Evolutionary conservation across 345 rosid genomes (phyloP).

Genomic region (Geranium rotundifolium): DNA sequence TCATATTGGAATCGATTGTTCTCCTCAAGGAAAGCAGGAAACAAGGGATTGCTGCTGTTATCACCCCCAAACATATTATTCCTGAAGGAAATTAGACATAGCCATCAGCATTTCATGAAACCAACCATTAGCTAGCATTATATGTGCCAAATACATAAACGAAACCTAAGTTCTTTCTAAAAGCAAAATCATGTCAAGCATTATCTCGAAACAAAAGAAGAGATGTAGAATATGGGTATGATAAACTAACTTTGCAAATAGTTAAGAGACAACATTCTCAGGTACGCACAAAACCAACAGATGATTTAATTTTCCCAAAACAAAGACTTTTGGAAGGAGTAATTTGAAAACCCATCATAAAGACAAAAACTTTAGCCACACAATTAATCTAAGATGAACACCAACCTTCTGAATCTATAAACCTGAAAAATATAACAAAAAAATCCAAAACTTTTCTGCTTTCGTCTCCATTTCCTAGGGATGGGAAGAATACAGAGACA

Average conservation of each 20-base stretch:
- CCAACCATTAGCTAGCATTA: not conserved
- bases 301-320: not conserved
- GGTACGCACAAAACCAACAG: not conserved
- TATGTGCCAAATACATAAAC: not conserved
- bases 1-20: conserved; percentile 39
- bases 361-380: not conserved
- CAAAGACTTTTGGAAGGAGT: not conserved
- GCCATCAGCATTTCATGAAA: not conserved
- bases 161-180: not conserved
- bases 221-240: too few relatives aligned
- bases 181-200: not conserved
- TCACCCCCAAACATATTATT: conserved; percentile 57
- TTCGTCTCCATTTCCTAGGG: not conserved
- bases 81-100: conserved; percentile 12
- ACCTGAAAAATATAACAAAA: not conserved
- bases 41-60: conserved; percentile 29
- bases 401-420: not conserved
- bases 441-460: not conserved
- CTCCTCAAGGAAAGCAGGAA: conserved; percentile 38
- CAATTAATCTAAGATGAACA: too few relatives aligned
- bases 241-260: too few relatives aligned
- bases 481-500: too few relatives aligned
- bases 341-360: not conserved
- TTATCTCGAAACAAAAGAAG: too few relatives aligned
- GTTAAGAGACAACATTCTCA: not conserved